Evolutionary conservation across 768 basidiomycete species (phyloP).

Genomic region (Pulveroboletus sp.): DNA sequence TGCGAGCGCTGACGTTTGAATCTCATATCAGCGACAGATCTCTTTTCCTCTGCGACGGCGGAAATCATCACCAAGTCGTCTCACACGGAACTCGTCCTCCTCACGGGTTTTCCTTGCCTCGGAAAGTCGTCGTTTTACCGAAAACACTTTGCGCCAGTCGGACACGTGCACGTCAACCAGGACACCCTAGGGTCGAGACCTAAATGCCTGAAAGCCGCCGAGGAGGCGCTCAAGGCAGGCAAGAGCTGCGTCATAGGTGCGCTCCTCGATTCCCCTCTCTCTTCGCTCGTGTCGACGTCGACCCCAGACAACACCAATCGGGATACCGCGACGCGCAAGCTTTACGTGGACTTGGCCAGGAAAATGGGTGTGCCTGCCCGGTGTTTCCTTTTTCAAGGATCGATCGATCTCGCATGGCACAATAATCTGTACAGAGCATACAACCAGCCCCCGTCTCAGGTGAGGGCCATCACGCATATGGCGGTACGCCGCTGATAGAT

Average conservation of each 20-base stretch:
- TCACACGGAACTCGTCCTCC: conserved; percentile 49
- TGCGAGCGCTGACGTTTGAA: neutral
- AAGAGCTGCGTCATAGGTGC: conserved; percentile 76
- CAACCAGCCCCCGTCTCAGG: conserved; percentile 44
- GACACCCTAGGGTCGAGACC: conserved; percentile 71
- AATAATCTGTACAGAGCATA: conserved; percentile 88
- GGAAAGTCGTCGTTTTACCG: conserved; percentile 85
- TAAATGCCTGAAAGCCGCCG: conserved; percentile 67
- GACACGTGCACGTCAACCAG: conserved; percentile 85
- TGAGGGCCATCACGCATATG: neutral
- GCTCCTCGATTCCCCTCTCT: conserved; percentile 15
- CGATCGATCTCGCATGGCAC: conserved; percentile 84
- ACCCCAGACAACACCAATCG: conserved; percentile 88
- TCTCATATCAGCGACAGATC: conserved; percentile 41
- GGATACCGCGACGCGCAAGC: conserved; percentile 58
- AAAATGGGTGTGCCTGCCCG: conserved; percentile 51
- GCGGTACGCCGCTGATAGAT: neutral
- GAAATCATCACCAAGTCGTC: conserved; percentile 10
- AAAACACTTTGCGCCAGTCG: conserved; percentile 58
- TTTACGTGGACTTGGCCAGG: conserved; percentile 67
- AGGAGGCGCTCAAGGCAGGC: conserved; percentile 48
- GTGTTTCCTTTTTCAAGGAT: conserved; percentile 72
- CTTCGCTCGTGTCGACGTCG: neutral
- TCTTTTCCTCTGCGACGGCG: conserved; percentile 15
- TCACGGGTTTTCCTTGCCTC: conserved; percentile 57